Evolutionary conservation across 164 flowering plant species (phyloP), one percentile per base, ranked within the genome.

Genomic region (Magnolia sinica): DNA sequence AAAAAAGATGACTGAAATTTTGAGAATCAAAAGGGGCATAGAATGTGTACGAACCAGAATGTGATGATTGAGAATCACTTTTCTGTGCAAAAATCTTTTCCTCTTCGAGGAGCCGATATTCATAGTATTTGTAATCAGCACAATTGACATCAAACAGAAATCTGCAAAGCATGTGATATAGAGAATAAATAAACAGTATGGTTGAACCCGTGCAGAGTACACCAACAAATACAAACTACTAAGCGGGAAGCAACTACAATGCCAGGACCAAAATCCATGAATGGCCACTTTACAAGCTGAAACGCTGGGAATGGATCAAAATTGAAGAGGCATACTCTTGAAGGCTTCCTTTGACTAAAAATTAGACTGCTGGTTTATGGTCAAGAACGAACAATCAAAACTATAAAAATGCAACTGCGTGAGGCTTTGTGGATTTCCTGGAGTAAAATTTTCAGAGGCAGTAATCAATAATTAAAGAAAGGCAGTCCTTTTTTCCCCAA

Each of bases 71-170:
- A 61, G 86, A 73, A 23, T 88, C 95, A 73, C 71, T 86, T 67
- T 77, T 64, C 71, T 81, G 84, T 37, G 88, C 81, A 72, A 90
- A 86, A 67, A 83, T 84, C 68, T 82, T 94, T 80, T 96, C 94
- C 85, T 96, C 99, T 76, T 91, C 92, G 69, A 76, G 76, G 71
- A 96, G 89, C 82, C 84, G 88, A 86, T 83, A 90, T 65, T 94
- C 94, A 84, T 96, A 96, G 75, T 96, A 94, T 79, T 96, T 96
- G 81, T 89, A 96, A 74, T 94, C 97, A 23, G 90, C 73, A 82
- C 95, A 92, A 49, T 83, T 82, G 74, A 83, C 83, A 78, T 96
- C 97, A 84, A 90, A 94, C 69, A 96, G 80, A 85, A 96, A 96
- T 82, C 99, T 96, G 87, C 82, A 27, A 68, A 67, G 20, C 45